Evolutionary conservation across 768 basidiomycete genomes (phyloP).

Genomic region (Amylocystis lapponica): DNA sequence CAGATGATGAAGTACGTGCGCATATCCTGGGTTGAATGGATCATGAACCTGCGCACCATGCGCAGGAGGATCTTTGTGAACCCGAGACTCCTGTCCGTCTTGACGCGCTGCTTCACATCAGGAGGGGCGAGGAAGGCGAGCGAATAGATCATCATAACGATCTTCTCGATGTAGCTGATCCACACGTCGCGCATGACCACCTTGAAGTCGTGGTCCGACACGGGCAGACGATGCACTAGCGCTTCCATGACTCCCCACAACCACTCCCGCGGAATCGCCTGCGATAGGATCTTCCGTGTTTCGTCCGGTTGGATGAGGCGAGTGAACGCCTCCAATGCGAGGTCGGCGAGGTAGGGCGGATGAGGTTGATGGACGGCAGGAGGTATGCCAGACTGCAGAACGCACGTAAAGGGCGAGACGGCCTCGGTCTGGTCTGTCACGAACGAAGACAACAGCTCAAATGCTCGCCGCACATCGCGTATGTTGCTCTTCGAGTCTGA

Average conservation of each 20-base stretch:
- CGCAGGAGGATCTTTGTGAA: constrained; percentile 68
- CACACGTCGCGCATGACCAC: constrained; percentile 55
- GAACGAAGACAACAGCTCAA: constrained; percentile 68
- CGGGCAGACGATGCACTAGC: constrained; percentile 79
- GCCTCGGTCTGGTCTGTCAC: constrained; percentile 66
- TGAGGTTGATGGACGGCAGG: constrained; percentile 29
- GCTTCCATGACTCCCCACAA: constrained; percentile 60
- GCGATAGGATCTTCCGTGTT: constrained; percentile 70
- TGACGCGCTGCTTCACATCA: constrained; percentile 64
- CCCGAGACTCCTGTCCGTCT: constrained; percentile 58
- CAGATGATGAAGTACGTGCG: constrained; percentile 49
- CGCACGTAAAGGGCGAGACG: constrained; percentile 51
- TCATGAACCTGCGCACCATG: constrained; percentile 60
- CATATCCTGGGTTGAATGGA: constrained; percentile 41
- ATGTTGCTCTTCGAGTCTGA: constrained; percentile 33
- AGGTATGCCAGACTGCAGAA: constrained; percentile 46
- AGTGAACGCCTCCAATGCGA: constrained; percentile 84
- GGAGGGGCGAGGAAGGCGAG: constrained; percentile 80
- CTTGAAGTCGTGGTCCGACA: constrained; percentile 70
- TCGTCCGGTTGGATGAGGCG: constrained; percentile 68
- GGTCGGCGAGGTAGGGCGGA: constrained; percentile 60
- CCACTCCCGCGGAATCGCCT: constrained; percentile 49
- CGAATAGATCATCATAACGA: constrained; percentile 78
- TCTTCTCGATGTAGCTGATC: constrained; percentile 76
- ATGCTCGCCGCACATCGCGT: constrained; percentile 51